Base-by-base conservation (phyloP, 352 stramenopile species). In the Pythium volutum region DNA sequence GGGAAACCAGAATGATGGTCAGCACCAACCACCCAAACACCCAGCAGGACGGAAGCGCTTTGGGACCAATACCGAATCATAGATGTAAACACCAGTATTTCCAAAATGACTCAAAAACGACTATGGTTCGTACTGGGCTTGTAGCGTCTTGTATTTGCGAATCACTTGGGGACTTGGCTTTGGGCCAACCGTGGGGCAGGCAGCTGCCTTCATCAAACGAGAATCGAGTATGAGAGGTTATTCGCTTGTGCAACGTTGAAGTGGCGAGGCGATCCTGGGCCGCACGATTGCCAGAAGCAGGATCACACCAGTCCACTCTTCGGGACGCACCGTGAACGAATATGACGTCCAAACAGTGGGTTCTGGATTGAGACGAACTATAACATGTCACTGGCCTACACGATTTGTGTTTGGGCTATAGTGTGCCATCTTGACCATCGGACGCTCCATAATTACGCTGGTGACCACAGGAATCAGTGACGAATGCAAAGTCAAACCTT, bases 241-340 rank as follows among this genome's bases (percentile, higher is more conserved):
- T 70, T 16, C 0, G 38, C 2, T 63, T 51, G 31, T 71, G 58
- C 58, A 64, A 71, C 34, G 64, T 71, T 71, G 64, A 71, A 71
- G 64, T 71, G 64, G 50, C 31, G 36, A 45, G 39, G 31, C 52
- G 31, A 48, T 43, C 38, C 16, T 50, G 41, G 33, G 36, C 51
- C 45, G 25, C 59, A 66, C 56, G 49, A 48, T 64, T 46, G 8
- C 8, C 20, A 59, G 22, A 12, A 12, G 7, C 12, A 12, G 7
- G 7, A 14, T 38, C 33, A 20, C 33, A 43, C n/a, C 36, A 43
- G n/a, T 43, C 4, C 14, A 43, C 36, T 18, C 36, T 43, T 22
- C 36, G n/a, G n/a, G n/a, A n/a, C n/a, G 14, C 36, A 12, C 36
- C n/a, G 36, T 36, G 31, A 36, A n/a, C n/a, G n/a, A n/a, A n/a